Evolutionary conservation across 352 stramenopile species (phyloP).

Genomic region (Phytophthora meadii): DNA sequence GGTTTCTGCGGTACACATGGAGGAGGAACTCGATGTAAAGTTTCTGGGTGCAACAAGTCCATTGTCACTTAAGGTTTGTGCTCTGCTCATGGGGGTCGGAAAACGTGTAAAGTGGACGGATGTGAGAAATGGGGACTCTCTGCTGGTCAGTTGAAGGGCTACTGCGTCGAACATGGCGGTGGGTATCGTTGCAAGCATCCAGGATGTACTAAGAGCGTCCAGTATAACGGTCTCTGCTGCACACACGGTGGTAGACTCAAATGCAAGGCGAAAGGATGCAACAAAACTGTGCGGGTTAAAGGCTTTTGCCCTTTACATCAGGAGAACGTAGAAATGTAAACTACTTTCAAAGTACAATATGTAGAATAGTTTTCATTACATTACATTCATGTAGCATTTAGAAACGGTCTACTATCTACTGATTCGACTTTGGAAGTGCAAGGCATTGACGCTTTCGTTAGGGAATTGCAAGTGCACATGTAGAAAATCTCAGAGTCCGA

Average conservation of each 20-base stretch:
- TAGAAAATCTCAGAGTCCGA: background rate
- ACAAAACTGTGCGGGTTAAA: constrained; percentile 25
- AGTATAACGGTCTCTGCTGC: constrained; percentile 35
- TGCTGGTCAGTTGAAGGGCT: constrained; percentile 26
- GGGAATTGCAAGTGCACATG: too few relatives aligned
- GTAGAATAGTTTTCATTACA: too few relatives aligned
- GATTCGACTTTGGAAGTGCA: too few relatives aligned
- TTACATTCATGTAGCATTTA: too few relatives aligned
- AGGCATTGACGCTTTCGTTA: too few relatives aligned
- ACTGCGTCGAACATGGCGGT: constrained; percentile 37
- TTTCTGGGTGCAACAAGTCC: constrained; percentile 24
- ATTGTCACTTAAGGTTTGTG: constrained; percentile 32
- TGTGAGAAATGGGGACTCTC: constrained; percentile 34
- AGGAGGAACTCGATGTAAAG: constrained; percentile 31
- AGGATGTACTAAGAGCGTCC: constrained; percentile 29
- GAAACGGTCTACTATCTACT: background rate
- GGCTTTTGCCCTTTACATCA: constrained; percentile 25
- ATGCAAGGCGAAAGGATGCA: constrained; percentile 25
- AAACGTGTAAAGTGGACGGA: constrained; percentile 28
- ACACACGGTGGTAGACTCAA: constrained; percentile 22
- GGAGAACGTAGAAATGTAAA: background rate
- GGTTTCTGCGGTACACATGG: constrained; percentile 27
- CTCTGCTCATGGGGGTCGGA: constrained; percentile 27
- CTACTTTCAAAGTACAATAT: too few relatives aligned
- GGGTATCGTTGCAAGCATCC: constrained; percentile 30